Conservation (phyloP, 2,329 filamentous ascomycete genomes). For the Aspergillus novoparasiticus region DNA sequence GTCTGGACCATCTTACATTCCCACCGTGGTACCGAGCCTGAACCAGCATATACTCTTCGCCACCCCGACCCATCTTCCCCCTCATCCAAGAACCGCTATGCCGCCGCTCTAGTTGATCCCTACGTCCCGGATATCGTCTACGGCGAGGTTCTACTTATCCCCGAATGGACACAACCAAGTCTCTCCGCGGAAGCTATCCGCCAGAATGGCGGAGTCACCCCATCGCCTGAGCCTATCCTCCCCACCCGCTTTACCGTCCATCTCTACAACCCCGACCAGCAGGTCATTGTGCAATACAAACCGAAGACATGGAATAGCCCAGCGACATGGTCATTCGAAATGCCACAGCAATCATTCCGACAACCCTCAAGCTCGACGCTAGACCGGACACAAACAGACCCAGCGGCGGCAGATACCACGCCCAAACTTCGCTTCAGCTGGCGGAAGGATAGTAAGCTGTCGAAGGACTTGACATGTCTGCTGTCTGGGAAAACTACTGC, state of each 20-base stretch:
- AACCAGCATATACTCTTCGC: constrained; percentile 77
- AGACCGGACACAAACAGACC: constrained; percentile 70
- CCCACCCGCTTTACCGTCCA: constrained; percentile 81
- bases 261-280: constrained; percentile 92
- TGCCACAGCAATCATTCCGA: constrained; percentile 83
- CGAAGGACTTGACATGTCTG: constrained; percentile 86
- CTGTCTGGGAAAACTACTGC: constrained; percentile 75
- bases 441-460: constrained; percentile 83
- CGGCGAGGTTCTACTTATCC: constrained; percentile 80
- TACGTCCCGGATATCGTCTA: constrained; percentile 80
- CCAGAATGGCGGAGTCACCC: constrained; percentile 65
- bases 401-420: constrained; percentile 55
- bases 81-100: constrained; percentile 79
- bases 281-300: constrained; percentile 67
- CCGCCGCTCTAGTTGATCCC: constrained; percentile 80
- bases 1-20: constrained; percentile 49
- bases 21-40: constrained; percentile 78
- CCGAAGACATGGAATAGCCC: constrained; percentile 78
- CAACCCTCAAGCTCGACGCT: constrained; percentile 76
- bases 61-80: constrained; percentile 72
- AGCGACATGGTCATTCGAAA: constrained; percentile 86
- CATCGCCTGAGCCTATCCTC: constrained; percentile 69
- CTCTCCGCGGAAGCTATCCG: constrained; percentile 81
- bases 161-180: constrained; percentile 81
- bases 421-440: constrained; percentile 84